These are phyloP conservation scores for Metschnikowia reukaufii DNA, from an alignment of 805 yeast species.

Conservation along the genomic window DNA sequence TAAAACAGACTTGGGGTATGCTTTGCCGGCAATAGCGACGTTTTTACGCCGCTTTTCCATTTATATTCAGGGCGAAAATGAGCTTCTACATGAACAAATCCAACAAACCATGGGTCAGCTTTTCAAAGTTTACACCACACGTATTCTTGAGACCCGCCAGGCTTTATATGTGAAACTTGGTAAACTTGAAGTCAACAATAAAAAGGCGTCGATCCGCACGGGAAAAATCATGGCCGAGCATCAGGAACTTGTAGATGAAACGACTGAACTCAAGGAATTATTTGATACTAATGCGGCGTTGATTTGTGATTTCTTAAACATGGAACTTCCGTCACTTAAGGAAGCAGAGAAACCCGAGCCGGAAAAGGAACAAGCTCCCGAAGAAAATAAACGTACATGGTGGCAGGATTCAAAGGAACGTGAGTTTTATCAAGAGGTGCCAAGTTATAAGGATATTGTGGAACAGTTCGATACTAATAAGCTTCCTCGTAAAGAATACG, in stretches of 20 bases:
- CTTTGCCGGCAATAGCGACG: conserved; percentile 41
- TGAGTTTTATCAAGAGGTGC: conserved; percentile 60
- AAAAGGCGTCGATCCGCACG: conserved; percentile 60
- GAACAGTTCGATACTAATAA: conserved; percentile 19
- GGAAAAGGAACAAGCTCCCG: conserved; percentile 13
- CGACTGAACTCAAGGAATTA: conserved; percentile 2
- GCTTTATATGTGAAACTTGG: conserved; percentile 36
- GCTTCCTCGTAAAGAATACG: conserved; percentile 14
- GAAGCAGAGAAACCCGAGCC: conserved; percentile 25
- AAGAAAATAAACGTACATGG: conserved; percentile 11
- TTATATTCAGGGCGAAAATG: not conserved
- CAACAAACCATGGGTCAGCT: conserved; percentile 33
- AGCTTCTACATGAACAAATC: not conserved
- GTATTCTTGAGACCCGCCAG: conserved; percentile 38
- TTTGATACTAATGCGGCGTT: conserved; percentile 8
- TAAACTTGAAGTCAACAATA: conserved; percentile 40
- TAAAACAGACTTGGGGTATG: conserved; percentile 29
- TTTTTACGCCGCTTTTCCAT: conserved; percentile 33
- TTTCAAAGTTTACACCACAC: conserved; percentile 26
- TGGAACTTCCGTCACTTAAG: conserved; percentile 20
- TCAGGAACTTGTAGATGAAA: conserved; percentile 9
- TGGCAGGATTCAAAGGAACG: conserved; percentile 73
- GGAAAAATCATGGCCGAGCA: conserved; percentile 56
- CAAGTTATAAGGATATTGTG: conserved; percentile 38
- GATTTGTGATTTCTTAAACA: conserved; percentile 12